Evolutionary conservation across 495 filamentous ascomycete species (phyloP).

Genomic region (Aspergillus cavernicola): DNA sequence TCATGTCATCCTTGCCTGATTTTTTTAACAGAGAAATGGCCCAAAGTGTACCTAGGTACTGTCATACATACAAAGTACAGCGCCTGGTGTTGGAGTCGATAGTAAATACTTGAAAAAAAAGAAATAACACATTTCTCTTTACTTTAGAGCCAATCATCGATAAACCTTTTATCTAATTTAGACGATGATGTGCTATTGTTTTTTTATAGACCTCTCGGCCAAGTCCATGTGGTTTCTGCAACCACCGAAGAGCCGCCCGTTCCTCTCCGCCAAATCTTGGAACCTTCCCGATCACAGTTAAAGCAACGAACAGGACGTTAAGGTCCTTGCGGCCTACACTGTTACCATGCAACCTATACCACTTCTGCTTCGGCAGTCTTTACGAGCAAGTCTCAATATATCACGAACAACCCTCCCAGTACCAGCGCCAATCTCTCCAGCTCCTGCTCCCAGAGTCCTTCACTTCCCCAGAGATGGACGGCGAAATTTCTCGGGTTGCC

Average conservation of each 20-base stretch:
- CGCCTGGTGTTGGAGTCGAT: too few relatives aligned
- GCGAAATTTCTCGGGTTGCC: constrained; percentile 36
- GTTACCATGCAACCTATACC: constrained; percentile 44
- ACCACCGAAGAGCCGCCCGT: constrained; percentile 5
- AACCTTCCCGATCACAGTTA: constrained; percentile 8
- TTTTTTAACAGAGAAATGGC: too few relatives aligned
- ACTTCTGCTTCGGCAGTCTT: constrained; percentile 38
- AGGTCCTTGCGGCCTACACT: constrained; percentile 19
- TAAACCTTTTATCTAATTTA: too few relatives aligned
- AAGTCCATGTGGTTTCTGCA: not conserved
- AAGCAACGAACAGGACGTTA: constrained; percentile 12
- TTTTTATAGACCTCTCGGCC: too few relatives aligned
- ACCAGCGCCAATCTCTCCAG: constrained; percentile 18
- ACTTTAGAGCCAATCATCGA: too few relatives aligned
- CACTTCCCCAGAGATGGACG: constrained; percentile 16
- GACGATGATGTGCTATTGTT: too few relatives aligned
- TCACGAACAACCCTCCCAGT: constrained; percentile 22
- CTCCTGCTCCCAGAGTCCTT: constrained; percentile 20
- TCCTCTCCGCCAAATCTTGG: constrained; percentile 10
- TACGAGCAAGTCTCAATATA: constrained; percentile 28
- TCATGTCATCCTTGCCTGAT: too few relatives aligned
- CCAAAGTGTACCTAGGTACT: too few relatives aligned
- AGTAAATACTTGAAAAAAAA: too few relatives aligned
- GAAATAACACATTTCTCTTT: too few relatives aligned
- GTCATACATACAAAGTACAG: too few relatives aligned